Percentiles rank a stretch among this genome's conserved stretches.
Conservation (phyloP, 495 filamentous ascomycete species). For the Daldinia grandis region DNA sequence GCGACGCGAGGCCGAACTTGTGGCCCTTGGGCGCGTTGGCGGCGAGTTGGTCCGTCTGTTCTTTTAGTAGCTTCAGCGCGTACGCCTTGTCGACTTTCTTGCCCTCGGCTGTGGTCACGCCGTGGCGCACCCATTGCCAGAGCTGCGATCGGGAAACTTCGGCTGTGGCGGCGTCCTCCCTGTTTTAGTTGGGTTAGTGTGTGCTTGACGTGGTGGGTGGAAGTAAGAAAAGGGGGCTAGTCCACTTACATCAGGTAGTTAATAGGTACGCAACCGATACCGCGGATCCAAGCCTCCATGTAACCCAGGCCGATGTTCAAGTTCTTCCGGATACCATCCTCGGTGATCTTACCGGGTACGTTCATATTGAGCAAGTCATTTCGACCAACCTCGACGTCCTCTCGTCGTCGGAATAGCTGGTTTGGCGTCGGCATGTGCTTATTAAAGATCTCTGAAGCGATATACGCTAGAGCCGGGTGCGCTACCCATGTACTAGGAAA, state of each 20-base stretch:
- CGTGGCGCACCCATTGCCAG: slow-evolving; percentile 95
- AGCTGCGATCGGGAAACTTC: slow-evolving; percentile 92
- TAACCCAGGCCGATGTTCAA: slow-evolving; percentile 95
- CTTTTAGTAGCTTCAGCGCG: slow-evolving; percentile 81
- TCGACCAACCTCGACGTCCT: slow-evolving; percentile 85
- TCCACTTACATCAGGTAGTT: slow-evolving; percentile 88
- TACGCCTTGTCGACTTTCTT: slow-evolving; percentile 93
- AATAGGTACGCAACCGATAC: slow-evolving; percentile 95
- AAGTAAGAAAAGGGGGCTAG: neutral
- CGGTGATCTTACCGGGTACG: slow-evolving; percentile 90
- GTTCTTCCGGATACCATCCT: slow-evolving; percentile 97
- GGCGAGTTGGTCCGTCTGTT: slow-evolving; percentile 81
- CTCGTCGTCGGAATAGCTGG: slow-evolving; percentile 88
- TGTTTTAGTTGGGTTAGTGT: slow-evolving; percentile 30
- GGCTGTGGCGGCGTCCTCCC: slow-evolving; percentile 95
- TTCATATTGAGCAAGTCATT: slow-evolving; percentile 99
- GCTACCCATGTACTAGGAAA: slow-evolving; percentile 79
- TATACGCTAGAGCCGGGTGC: slow-evolving; percentile 88
- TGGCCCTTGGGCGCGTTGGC: slow-evolving; percentile 85
- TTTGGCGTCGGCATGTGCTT: slow-evolving; percentile 99
- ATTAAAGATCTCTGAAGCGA: slow-evolving; percentile 96
- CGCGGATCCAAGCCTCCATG: slow-evolving; percentile 98
- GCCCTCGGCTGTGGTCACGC: slow-evolving; percentile 85
- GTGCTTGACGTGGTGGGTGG: neutral
- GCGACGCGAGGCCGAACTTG: slow-evolving; percentile 88